Base-by-base conservation (phyloP, 2,329 filamentous ascomycete genomes). In the Ophiostoma himal-ulmi region DNA sequence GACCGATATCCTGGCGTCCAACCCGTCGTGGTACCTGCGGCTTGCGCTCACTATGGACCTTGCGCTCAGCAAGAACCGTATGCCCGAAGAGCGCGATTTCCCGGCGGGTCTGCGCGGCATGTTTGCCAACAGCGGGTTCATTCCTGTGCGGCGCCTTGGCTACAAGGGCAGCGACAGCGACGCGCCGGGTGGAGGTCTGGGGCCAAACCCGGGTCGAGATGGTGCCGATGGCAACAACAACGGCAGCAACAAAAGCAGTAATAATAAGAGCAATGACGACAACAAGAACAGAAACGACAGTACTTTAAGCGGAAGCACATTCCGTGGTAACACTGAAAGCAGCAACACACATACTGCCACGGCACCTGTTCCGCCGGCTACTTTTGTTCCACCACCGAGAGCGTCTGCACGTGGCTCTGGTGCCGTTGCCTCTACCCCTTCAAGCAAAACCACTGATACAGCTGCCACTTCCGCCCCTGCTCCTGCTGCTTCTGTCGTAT, bases 1-100 rank as follows among this genome's bases (percentile, higher is more conserved):
- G 73, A 69, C 71, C 1, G 73, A 74, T 69, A 71, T 74, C 5
- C 64, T 74, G 26, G 60, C 70, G 0, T 64, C 72, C 41, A 72
- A 73, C 66, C 73, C 73, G n/a, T 71, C 71, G 30, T 70, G 69
- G 73, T 74, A 74, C 41, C 72, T 74, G 54, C 71, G 73, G 7
- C 66, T 74, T n/a, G 73, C 72, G 20, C 41, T 74, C 52, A 74
- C 73, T 22, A 72, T 74, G 70, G 73, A 74, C 54, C 48, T 74
- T 52, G 73, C 73, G 1, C 68, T 74, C n/a, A 74, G 72, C 70
- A 74, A 74, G 70, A 74, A 71, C 69, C 73, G 73, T 39, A 71
- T 74, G 72, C 73, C 73, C 13, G 73, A 74, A 52, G 73, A 74
- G 72, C 71, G 71, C 17, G 73, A 74, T n/a, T 74, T 74, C 20